These are phyloP conservation scores for Zychaea mexicana DNA, from an alignment of 371 early-diverging fungal species.

Conservation along the genomic window DNA sequence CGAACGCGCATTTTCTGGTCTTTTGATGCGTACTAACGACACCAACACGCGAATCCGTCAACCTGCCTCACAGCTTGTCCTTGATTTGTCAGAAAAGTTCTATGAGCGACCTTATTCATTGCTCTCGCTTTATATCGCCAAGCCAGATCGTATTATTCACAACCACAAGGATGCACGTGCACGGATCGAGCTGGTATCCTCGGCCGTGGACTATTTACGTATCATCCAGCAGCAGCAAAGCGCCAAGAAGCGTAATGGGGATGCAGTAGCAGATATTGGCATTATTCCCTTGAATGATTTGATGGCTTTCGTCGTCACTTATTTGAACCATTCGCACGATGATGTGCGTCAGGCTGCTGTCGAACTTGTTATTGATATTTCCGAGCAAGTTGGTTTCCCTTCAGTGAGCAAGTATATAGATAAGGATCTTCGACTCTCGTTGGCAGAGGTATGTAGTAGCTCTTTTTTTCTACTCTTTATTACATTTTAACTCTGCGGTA, in stretches of 20 bases:
- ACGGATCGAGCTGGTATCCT: slow-evolving; percentile 56
- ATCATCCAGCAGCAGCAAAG: background rate
- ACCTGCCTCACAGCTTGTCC: slow-evolving; percentile 51
- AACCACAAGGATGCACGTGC: slow-evolving; percentile 38
- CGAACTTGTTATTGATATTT: slow-evolving; percentile 56
- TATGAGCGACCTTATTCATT: slow-evolving; percentile 49
- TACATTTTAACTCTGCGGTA: no score
- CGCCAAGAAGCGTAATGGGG: background rate
- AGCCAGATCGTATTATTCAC: slow-evolving; percentile 38
- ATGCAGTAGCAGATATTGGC: background rate
- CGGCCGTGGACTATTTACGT: slow-evolving; percentile 48
- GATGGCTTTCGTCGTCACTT: slow-evolving; percentile 64
- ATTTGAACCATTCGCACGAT: slow-evolving; percentile 61
- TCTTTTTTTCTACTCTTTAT: no score
- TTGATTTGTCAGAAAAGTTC: slow-evolving; percentile 56
- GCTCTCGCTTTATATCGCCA: slow-evolving; percentile 51
- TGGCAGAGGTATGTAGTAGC: slow-evolving; percentile 19
- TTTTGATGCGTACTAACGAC: slow-evolving; percentile 65
- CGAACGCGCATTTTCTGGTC: slow-evolving; percentile 53
- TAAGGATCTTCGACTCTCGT: slow-evolving; percentile 23
- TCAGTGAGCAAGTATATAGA: slow-evolving; percentile 35
- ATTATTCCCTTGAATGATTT: slow-evolving; percentile 37
- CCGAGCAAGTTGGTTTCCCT: slow-evolving; percentile 36
- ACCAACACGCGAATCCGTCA: slow-evolving; percentile 60
- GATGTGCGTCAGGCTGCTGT: slow-evolving; percentile 73